Evolutionary conservation across 176 grass and related monocot species (phyloP).

Genomic region (Lolium multiflorum): DNA sequence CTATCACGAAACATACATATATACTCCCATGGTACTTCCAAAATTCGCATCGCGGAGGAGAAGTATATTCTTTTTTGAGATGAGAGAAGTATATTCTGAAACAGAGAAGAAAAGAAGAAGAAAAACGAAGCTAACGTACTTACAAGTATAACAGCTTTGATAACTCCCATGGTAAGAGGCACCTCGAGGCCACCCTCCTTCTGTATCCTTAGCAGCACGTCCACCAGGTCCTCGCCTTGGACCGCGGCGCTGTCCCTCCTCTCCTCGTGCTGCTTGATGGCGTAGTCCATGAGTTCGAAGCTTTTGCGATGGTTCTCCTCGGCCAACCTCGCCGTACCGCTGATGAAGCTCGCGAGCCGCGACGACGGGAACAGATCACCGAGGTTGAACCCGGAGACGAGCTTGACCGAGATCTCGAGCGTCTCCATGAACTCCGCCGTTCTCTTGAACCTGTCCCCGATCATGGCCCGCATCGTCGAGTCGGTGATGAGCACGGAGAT

Average conservation of each 20-base stretch:
- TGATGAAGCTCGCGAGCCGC: not conserved
- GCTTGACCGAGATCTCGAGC: not conserved
- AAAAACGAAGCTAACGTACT: not conserved
- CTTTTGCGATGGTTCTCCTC: slow-evolving; percentile 13
- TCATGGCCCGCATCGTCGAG: not conserved
- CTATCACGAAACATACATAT: not conserved
- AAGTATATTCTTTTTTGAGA: not conserved
- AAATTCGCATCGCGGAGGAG: not conserved
- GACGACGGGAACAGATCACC: not conserved
- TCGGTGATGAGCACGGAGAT: slow-evolving; percentile 24
- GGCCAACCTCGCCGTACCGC: not conserved
- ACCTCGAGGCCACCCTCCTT: slow-evolving; percentile 40
- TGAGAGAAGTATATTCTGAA: no score
- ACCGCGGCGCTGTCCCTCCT: not conserved
- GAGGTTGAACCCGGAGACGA: not conserved
- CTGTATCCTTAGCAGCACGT: slow-evolving; percentile 35
- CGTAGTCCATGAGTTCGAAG: slow-evolving; percentile 41
- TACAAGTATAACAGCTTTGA: slow-evolving; percentile 39
- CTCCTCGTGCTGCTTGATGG: slow-evolving; percentile 43
- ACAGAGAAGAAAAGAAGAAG: not conserved
- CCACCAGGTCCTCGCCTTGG: slow-evolving; percentile 19
- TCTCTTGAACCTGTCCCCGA: slow-evolving; percentile 9
- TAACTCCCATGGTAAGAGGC: slow-evolving; percentile 38
- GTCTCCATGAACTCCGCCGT: not conserved
- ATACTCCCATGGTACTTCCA: not conserved